These are phyloP conservation scores for Candida nanaspora DNA, from an alignment of 805 yeast species.

Conservation along the genomic window DNA sequence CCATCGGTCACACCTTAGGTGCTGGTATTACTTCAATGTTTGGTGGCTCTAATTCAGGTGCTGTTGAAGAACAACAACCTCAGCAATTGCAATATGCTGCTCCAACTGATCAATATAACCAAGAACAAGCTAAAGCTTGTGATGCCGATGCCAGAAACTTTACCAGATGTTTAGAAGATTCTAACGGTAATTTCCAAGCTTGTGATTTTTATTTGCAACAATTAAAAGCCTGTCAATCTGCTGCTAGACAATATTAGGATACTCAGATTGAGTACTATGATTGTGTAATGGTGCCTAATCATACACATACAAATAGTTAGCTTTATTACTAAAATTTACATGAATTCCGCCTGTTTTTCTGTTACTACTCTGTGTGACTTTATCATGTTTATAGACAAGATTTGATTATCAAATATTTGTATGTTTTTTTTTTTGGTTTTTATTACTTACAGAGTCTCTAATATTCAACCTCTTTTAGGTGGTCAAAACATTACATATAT, in stretches of 20 bases:
- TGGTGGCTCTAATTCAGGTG: slow-evolving; percentile 63
- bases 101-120: slow-evolving; percentile 58
- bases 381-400: too few relatives aligned
- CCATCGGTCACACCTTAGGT: slow-evolving; percentile 94
- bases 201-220: slow-evolving; percentile 97
- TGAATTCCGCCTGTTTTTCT: too few relatives aligned
- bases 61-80: slow-evolving; percentile 36
- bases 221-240: slow-evolving; percentile 95
- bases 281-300: too few relatives aligned
- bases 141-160: slow-evolving; percentile 91
- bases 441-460: too few relatives aligned
- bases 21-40: slow-evolving; percentile 89
- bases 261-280: too few relatives aligned
- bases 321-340: too few relatives aligned
- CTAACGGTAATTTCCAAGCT: slow-evolving; percentile 91
- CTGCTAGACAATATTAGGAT: slow-evolving; percentile 68
- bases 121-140: slow-evolving; percentile 44
- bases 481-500: too few relatives aligned
- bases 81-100: slow-evolving; percentile 27
- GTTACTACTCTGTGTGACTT: too few relatives aligned
- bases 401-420: too few relatives aligned
- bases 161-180: slow-evolving; percentile 92
- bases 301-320: too few relatives aligned
- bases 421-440: too few relatives aligned
- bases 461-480: too few relatives aligned